Base-by-base conservation (phyloP, 345 rosid genomes). In the Brassica incana region DNA sequence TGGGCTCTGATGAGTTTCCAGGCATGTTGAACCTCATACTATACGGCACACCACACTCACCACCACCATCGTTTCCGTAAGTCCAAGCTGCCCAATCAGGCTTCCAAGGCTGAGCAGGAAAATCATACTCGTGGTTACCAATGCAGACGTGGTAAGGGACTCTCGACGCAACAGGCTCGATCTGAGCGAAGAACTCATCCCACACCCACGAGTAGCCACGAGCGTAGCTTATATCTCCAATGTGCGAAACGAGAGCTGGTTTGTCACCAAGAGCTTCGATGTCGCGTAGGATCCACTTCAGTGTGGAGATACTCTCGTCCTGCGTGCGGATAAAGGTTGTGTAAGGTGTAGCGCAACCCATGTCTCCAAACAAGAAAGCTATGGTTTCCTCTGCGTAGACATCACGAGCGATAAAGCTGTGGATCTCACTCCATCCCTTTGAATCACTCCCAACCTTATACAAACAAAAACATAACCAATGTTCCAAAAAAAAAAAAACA, bases 191-290 rank as follows among this genome's bases (percentile, higher is more conserved):
- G 81, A 94, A 92, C 65, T 92, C 91, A 72, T 94, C 98, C 98
- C 98, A 94, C 48, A 92, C 6, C 98, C 98, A 92, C 8, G 91
- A 86, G 78, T 88, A 91, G 60, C 97, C 98, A 78, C 97, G 88
- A 2, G 98, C 98, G 58, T 94, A 94, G 82, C 98, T 94, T 66
- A 94, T 94, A 75, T 94, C 98, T 18, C 98, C 98, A 33, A 92
- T 88, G 80, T 91, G 98, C 0, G 98, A 94, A 79, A 94, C 80
- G 2, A 94, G 72, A 66, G 90, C 82, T 30, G 89, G 90, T 77
- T 88, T 90, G 0, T 80, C 87, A 58, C 95, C 95, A 6, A 90
- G 82, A 74, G 90, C 91, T 85, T 92, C 85, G 18, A 94, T 79
- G 82, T 94, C 97, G 33, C 95, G 93, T 9, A 90, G 93, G 67